These are phyloP conservation scores for Paramecium sonneborni DNA, from an alignment of 73 alveolate genomes.

Conservation along the genomic window DNA sequence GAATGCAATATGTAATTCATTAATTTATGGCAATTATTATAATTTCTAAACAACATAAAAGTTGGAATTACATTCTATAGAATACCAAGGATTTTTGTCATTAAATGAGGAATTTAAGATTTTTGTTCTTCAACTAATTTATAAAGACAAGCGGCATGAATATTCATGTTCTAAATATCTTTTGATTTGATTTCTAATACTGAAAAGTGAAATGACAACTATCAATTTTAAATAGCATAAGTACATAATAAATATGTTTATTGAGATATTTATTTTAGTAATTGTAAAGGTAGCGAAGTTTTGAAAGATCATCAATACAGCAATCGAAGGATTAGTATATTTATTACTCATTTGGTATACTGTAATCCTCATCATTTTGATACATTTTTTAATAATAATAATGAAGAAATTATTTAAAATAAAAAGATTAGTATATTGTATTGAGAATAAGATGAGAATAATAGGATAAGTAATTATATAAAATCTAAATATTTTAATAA, in stretches of 20 bases:
- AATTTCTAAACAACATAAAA: background rate
- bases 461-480: background rate
- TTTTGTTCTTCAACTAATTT: background rate
- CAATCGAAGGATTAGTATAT: background rate
- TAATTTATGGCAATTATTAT: background rate
- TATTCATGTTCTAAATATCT: background rate
- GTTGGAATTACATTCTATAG: background rate
- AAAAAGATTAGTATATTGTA: background rate
- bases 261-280: background rate
- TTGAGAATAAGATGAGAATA: background rate
- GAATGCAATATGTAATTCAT: background rate
- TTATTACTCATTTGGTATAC: background rate
- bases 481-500: background rate
- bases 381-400: background rate
- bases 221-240: background rate
- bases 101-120: background rate
- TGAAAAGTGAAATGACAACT: background rate
- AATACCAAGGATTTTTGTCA: background rate
- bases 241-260: background rate
- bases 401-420: no score
- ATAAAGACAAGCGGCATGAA: background rate
- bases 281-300: background rate
- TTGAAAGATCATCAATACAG: background rate
- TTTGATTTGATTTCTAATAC: background rate
- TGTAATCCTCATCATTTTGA: background rate